phyloP scores from a whole-genome alignment of 768 basidiomycete species.

The Lentinula sp. region DNA sequence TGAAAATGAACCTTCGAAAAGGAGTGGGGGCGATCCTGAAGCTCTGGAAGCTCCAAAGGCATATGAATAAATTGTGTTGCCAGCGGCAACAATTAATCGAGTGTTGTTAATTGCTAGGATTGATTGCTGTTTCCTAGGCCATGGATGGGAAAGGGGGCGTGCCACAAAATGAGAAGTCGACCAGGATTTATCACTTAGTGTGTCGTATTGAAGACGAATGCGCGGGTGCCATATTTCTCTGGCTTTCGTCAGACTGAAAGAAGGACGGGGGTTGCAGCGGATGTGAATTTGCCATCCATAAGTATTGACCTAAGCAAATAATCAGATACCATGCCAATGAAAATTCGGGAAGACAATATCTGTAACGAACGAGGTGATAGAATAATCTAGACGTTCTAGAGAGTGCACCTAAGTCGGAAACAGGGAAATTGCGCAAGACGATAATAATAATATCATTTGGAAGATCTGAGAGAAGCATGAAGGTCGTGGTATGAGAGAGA shows the following conservation, averaged over 20 bases:
- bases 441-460: conserved; percentile 23
- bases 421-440: conserved; percentile 38
- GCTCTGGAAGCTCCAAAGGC: conserved; percentile 30
- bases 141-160: conserved; percentile 55
- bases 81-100: conserved; percentile 57
- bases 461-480: neutral
- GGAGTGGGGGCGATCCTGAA: conserved; percentile 34
- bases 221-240: conserved; percentile 38
- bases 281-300: conserved; percentile 57
- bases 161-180: conserved; percentile 43
- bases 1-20: conserved; percentile 38
- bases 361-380: conserved; percentile 36
- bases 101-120: conserved; percentile 47
- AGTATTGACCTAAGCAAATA: conserved; percentile 40
- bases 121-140: conserved; percentile 53
- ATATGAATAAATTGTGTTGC: conserved; percentile 52
- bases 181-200: conserved; percentile 53
- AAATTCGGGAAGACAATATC: neutral
- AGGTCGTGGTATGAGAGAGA: neutral
- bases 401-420: conserved; percentile 36
- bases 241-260: conserved; percentile 41
- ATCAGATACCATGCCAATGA: neutral
- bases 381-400: conserved; percentile 32
- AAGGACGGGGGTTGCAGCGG: conserved; percentile 44
- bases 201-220: conserved; percentile 42